Conservation (phyloP, 306 rosid genomes). For the Crotalaria pallida region DNA sequence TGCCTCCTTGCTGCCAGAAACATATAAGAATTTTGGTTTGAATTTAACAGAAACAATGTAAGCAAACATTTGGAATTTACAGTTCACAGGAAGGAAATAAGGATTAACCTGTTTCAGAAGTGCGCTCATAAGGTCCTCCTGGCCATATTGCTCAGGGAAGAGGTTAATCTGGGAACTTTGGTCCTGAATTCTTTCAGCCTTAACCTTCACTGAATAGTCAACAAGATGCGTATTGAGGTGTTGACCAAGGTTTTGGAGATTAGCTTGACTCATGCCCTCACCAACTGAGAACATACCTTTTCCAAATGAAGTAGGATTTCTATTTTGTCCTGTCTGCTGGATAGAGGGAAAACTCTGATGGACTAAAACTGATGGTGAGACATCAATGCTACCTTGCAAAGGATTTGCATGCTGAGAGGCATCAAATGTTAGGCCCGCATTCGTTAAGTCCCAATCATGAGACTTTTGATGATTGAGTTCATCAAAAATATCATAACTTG, state of each 20-base stretch:
- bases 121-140: slow-evolving; percentile 90
- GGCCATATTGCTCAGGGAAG: slow-evolving; percentile 61
- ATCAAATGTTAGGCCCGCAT: slow-evolving; percentile 49
- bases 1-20: slow-evolving; percentile 63
- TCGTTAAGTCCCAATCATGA: slow-evolving; percentile 68
- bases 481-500: slow-evolving; percentile 61
- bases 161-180: slow-evolving; percentile 32
- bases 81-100: background rate
- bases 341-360: slow-evolving; percentile 59
- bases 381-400: slow-evolving; percentile 47
- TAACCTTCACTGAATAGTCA: slow-evolving; percentile 51
- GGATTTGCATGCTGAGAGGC: slow-evolving; percentile 54
- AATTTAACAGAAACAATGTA: background rate
- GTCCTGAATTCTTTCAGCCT: slow-evolving; percentile 50
- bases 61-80: background rate
- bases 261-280: slow-evolving; percentile 40
- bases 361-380: slow-evolving; percentile 50
- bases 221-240: slow-evolving; percentile 31
- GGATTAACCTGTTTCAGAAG: slow-evolving; percentile 81
- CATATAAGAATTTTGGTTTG: background rate
- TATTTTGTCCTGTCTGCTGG: slow-evolving; percentile 44
- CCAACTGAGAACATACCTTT: slow-evolving; percentile 43
- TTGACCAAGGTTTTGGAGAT: slow-evolving; percentile 43
- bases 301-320: slow-evolving; percentile 40
- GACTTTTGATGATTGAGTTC: slow-evolving; percentile 65